Percentiles rank a stretch among this genome's conserved stretches.
phyloP scores from a whole-genome alignment of 2,329 filamentous ascomycete species.

The Claviceps quebecensis region DNA sequence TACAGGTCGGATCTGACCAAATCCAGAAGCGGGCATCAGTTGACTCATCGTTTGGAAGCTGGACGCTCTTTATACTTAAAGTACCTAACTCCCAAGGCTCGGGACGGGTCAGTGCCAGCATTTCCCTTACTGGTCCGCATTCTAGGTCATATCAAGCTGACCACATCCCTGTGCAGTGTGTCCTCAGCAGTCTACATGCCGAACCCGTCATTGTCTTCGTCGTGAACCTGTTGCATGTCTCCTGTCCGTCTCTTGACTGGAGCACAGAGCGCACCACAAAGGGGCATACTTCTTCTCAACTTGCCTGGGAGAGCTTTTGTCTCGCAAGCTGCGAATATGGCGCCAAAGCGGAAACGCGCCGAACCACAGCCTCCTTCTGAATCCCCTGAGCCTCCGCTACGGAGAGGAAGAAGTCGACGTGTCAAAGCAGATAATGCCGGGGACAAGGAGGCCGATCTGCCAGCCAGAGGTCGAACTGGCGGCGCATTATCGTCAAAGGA shows the following conservation, averaged over 20 bases:
- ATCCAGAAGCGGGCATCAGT: neutral
- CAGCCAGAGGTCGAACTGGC: neutral
- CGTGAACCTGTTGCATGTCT: neutral
- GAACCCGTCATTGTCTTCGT: neutral
- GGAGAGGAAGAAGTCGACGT: conserved; percentile 15
- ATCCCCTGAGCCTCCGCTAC: conserved; percentile 10
- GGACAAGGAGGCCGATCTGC: neutral
- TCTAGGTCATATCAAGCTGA: neutral
- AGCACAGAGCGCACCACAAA: neutral
- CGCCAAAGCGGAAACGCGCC: conserved; percentile 24
- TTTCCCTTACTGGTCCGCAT: neutral
- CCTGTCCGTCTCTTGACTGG: neutral
- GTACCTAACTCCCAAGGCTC: neutral
- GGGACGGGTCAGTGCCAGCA: neutral
- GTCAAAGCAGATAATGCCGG: conserved; percentile 4
- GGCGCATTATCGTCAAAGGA: conserved; percentile 7
- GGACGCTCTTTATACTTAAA: neutral
- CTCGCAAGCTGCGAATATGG: conserved; percentile 16
- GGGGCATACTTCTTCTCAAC: neutral
- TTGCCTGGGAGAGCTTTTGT: neutral
- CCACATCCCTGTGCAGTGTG: neutral
- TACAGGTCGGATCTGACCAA: neutral
- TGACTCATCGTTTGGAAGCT: neutral
- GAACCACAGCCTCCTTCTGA: conserved; percentile 8
- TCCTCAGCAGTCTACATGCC: neutral